phyloP scores from a whole-genome alignment of 345 rosid genomes.

The Populus nigra region DNA sequence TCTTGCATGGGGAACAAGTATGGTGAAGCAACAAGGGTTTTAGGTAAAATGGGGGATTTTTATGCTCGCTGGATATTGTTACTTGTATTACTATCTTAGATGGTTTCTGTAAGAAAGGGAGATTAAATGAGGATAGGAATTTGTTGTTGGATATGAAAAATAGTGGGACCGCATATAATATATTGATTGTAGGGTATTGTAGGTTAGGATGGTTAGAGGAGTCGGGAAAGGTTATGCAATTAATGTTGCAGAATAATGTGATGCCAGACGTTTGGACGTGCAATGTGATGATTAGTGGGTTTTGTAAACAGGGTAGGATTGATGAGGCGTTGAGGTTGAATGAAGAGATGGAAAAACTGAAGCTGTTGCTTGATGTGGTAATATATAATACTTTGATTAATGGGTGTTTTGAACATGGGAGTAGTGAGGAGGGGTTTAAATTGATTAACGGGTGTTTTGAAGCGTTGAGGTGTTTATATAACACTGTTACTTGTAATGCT shows the following conservation, averaged over 20 bases:
- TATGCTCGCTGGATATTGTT: constrained; percentile 57
- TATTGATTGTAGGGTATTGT: constrained; percentile 68
- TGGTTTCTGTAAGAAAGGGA: constrained; percentile 71
- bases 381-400: constrained; percentile 76
- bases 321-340: constrained; percentile 57
- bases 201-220: constrained; percentile 72
- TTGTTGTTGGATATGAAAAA: constrained; percentile 69
- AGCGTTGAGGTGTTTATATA: constrained; percentile 55
- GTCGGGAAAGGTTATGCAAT: constrained; percentile 56
- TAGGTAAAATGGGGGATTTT: constrained; percentile 55
- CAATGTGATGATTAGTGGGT: constrained; percentile 62
- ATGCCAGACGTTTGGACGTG: constrained; percentile 67
- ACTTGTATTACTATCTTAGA: constrained; percentile 71
- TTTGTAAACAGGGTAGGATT: constrained; percentile 54
- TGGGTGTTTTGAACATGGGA: constrained; percentile 56
- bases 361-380: constrained; percentile 70
- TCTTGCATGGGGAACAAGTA: constrained; percentile 65
- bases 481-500: constrained; percentile 68
- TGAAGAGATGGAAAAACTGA: constrained; percentile 63
- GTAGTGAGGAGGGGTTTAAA: constrained; percentile 44
- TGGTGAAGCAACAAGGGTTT: constrained; percentile 43
- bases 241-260: constrained; percentile 57
- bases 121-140: constrained; percentile 59
- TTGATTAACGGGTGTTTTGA: constrained; percentile 57
- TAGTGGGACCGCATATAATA: constrained; percentile 54